A percentile compares a stretch with the other conserved stretches of the same genome.
These are phyloP conservation scores for Cladosporium velox DNA, from an alignment of 2,329 filamentous ascomycete genomes.

Conservation along the genomic window DNA sequence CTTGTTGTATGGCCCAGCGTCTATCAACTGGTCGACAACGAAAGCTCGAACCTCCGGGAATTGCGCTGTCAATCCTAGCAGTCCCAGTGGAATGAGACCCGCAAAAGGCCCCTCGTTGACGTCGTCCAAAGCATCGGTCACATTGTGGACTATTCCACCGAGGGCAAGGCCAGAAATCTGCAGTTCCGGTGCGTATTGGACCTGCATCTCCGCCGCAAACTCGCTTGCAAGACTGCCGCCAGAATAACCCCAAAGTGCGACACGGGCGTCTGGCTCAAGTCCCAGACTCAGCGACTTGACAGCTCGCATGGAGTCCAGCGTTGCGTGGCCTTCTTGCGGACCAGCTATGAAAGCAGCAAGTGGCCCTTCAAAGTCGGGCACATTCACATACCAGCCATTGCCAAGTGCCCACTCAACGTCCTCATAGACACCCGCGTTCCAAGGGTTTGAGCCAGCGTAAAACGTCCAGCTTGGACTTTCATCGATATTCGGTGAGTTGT, in stretches of 20 bases:
- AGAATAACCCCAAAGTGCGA: constrained; percentile 57
- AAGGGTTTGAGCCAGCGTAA: constrained; percentile 26
- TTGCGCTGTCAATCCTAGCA: constrained; percentile 41
- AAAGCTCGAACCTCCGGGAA: constrained; percentile 36
- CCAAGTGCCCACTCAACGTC: constrained; percentile 42
- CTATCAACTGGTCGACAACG: constrained; percentile 34
- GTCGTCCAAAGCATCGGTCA: constrained; percentile 40
- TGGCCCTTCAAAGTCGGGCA: constrained; percentile 51
- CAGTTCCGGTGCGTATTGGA: constrained; percentile 56
- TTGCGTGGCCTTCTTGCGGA: constrained; percentile 46
- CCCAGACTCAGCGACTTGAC: constrained; percentile 32
- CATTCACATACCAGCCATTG: constrained; percentile 50
- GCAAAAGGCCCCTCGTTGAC: constrained; percentile 36
- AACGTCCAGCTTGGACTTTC: constrained; percentile 43
- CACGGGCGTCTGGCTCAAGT: constrained; percentile 30
- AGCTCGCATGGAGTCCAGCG: constrained; percentile 48
- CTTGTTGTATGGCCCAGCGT: constrained; percentile 37
- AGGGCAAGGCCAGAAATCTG: constrained; percentile 52
- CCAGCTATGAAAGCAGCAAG: constrained; percentile 47
- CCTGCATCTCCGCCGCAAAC: constrained; percentile 56
- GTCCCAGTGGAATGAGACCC: constrained; percentile 38
- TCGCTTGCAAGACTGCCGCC: constrained; percentile 56
- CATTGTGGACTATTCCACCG: constrained; percentile 51
- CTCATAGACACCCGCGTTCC: neutral
- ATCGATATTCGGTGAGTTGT: constrained; percentile 44